Evolutionary conservation across 106 monocot genomes (phyloP).

Genomic region (Allium cepa): DNA sequence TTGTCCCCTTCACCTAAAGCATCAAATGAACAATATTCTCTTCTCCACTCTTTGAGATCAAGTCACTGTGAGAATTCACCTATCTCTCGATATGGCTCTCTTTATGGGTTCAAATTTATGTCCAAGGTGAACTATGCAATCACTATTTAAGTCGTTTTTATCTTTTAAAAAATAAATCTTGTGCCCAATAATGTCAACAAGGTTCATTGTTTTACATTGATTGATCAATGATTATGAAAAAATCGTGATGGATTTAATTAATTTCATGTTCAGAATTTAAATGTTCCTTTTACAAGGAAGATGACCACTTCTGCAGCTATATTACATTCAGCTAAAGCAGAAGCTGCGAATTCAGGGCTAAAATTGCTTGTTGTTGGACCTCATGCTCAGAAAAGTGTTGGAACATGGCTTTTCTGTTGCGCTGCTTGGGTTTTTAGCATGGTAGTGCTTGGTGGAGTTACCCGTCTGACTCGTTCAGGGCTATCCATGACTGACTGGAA

Average conservation of each 20-base stretch:
- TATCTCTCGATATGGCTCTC: conserved; percentile 10
- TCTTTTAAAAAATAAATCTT: neutral
- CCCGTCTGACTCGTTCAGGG: conserved; percentile 91
- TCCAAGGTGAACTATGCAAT: conserved; percentile 25
- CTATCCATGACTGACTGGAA: conserved; percentile 99
- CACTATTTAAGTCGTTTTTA: neutral
- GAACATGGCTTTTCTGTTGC: conserved; percentile 90
- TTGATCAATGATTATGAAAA: neutral
- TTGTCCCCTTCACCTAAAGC: conserved; percentile 15
- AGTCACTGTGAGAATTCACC: conserved; percentile 1
- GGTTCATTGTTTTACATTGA: neutral
- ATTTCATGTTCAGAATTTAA: conserved; percentile 26
- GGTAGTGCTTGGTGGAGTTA: conserved; percentile 88
- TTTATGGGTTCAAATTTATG: conserved; percentile 35
- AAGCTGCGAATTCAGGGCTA: conserved; percentile 38
- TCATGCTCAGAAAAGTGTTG: conserved; percentile 73
- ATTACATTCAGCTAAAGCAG: conserved; percentile 15
- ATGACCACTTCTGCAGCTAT: conserved; percentile 43
- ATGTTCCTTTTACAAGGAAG: conserved; percentile 32
- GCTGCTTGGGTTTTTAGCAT: conserved; percentile 93
- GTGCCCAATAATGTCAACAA: neutral
- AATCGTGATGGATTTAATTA: neutral
- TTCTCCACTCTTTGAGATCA: conserved; percentile 11
- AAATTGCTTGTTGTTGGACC: conserved; percentile 63
- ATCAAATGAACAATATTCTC: conserved; percentile 13